Base-by-base conservation (phyloP, 140 eudicot species). In the Flaveria floridana region DNA sequence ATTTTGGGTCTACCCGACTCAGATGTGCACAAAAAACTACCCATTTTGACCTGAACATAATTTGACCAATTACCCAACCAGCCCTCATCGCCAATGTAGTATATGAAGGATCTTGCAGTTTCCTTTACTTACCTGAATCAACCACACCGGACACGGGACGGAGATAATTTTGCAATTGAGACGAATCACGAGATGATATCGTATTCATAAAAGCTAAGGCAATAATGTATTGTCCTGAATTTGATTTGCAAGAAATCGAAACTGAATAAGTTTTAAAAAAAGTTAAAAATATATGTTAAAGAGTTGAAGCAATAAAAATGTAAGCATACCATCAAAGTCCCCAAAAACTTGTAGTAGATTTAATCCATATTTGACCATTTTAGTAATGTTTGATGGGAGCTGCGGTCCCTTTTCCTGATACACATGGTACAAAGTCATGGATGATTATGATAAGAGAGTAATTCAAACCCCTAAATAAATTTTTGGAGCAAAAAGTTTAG, bases 341-440 rank as follows among this genome's bases (percentile, higher is more conserved):
- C 95, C 95, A 56, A 81, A n/a, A 46, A 69, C 87, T 82, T 88
- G 87, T n/a, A 85, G 77, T 42, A 76, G 72, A 82, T 88, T 88
- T 53, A 82, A 82, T 69, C 95, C 95, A 84, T 83, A 77, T 18
- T 78, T 85, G 44, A 84, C 69, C 83, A 76, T 58, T 68, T 66
- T 16, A 67, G 80, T 86, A 68, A 88, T 79, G 41, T 81, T 44
- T 55, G 88, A 83, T 65, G 94, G 94, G 46, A 79, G 81, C 26
- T 81, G 94, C 11, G 85, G 88, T 52, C 77, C 84, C 46, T 37
- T 41, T 26, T 78, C 82, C 94, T 88, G 82, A 65, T 26, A 72
- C 41, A 61, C 52, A 73, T 55, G 42, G 51, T 42, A 76, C 59
- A 81, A 68, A 48, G 16, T 67, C 18, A 37, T 75, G 41, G 39